Conservation (phyloP, 1,139 yeast genomes). For the Scheffersomyces titani region DNA sequence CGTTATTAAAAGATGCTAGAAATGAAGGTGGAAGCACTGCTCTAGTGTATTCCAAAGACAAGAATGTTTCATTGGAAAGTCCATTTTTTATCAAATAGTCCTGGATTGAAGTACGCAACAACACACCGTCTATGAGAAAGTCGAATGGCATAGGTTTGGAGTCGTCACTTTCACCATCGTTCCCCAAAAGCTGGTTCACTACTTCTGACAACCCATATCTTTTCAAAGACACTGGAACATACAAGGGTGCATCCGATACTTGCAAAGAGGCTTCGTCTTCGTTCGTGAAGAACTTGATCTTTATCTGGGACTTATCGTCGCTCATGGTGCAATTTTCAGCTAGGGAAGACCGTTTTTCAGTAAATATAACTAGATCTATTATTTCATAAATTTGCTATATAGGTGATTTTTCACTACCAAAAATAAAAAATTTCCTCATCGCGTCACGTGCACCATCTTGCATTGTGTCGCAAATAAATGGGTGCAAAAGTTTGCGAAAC, state of each 20-base stretch:
- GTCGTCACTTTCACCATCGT: constrained; percentile 32
- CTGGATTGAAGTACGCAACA: constrained; percentile 74
- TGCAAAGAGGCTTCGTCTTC: constrained; percentile 74
- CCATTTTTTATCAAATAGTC: constrained; percentile 78
- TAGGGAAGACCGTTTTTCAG: neutral
- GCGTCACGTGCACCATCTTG: constrained; percentile 9
- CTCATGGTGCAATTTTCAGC: constrained; percentile 15
- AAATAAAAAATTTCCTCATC: constrained; percentile 10
- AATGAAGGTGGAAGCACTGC: constrained; percentile 93
- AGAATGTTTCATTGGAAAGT: constrained; percentile 76
- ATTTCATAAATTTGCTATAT: neutral
- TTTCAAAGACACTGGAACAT: constrained; percentile 82
- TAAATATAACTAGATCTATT: neutral
- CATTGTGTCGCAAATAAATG: constrained; percentile 2
- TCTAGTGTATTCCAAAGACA: constrained; percentile 85
- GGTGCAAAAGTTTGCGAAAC: neutral
- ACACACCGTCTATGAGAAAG: constrained; percentile 81
- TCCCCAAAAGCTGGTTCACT: constrained; percentile 78
- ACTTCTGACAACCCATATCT: constrained; percentile 93
- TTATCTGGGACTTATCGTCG: constrained; percentile 50
- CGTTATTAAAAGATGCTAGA: constrained; percentile 84
- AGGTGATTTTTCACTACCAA: neutral
- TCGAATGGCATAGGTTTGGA: constrained; percentile 85
- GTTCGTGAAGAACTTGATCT: constrained; percentile 81
- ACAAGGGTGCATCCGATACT: constrained; percentile 81